phyloP scores from a whole-genome alignment of 768 basidiomycete genomes.

The Tubosaeta sp. region DNA sequence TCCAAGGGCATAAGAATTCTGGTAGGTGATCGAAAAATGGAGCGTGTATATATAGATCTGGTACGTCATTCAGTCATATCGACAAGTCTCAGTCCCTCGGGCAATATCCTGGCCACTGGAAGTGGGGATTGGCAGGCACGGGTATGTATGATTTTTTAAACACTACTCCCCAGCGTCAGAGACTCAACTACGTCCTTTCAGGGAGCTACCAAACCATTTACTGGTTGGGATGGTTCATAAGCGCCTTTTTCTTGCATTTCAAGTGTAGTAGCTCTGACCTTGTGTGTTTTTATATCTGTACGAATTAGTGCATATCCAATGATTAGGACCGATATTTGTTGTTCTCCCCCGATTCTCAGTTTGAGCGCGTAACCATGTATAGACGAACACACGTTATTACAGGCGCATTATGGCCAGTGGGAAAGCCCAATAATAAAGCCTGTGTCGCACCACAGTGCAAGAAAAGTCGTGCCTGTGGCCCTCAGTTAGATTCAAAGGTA shows the following conservation, averaged over 20 bases:
- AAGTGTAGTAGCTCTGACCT: constrained; percentile 18
- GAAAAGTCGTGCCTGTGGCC: constrained; percentile 49
- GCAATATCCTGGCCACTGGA: constrained; percentile 62
- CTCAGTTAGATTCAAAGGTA: constrained; percentile 68
- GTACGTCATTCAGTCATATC: constrained; percentile 50
- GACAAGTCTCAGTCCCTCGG: constrained; percentile 61
- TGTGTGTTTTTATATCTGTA: constrained; percentile 24
- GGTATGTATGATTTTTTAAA: constrained; percentile 49
- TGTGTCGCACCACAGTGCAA: not conserved
- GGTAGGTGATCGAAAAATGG: constrained; percentile 36
- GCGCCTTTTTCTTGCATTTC: constrained; percentile 24
- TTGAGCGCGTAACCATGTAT: no score
- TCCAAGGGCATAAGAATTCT: constrained; percentile 74
- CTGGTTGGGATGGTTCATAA: constrained; percentile 17
- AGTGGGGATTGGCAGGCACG: constrained; percentile 69
- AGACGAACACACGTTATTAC: constrained; percentile 24
- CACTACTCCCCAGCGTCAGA: not conserved
- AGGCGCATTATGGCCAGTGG: not conserved
- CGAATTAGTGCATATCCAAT: constrained; percentile 7
- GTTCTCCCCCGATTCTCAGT: no score
- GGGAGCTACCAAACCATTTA: constrained; percentile 32
- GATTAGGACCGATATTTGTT: constrained; percentile 1
- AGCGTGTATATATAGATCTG: constrained; percentile 5
- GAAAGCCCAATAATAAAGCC: no score
- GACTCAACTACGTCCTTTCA: constrained; percentile 8